phyloP scores from a whole-genome alignment of 306 rosid genomes.

The Citrullus mucosospermus region DNA sequence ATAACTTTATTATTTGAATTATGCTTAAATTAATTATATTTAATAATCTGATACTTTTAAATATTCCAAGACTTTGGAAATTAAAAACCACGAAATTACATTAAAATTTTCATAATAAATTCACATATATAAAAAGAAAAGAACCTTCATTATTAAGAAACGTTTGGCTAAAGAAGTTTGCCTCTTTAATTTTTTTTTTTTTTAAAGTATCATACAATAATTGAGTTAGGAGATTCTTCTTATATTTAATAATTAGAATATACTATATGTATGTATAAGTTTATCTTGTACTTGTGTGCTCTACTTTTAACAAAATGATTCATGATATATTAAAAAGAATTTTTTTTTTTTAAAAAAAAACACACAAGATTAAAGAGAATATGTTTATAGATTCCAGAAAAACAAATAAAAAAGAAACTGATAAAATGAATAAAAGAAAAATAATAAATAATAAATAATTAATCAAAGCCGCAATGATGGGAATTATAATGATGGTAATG shows the following conservation, averaged over 20 bases:
- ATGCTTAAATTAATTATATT: background rate
- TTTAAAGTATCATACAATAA: background rate
- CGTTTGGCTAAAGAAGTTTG: background rate
- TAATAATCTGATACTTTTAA: background rate
- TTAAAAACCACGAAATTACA: too few species aligned
- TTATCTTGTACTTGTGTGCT: background rate
- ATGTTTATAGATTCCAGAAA: background rate
- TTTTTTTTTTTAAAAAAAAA: too few species aligned
- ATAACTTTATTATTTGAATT: background rate
- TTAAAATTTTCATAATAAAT: too few species aligned
- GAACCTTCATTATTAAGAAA: background rate
- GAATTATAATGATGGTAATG: background rate
- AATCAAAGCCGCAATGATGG: background rate
- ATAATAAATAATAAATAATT: background rate
- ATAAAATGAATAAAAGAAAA: background rate
- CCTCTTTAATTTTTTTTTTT: background rate
- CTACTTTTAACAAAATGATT: background rate
- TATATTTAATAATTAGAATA: background rate
- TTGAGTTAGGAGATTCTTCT: background rate
- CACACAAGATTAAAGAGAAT: background rate
- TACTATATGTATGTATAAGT: background rate
- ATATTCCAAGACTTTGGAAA: background rate
- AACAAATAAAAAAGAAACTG: background rate
- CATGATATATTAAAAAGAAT: background rate
- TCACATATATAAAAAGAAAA: background rate